Conservation (phyloP, 768 basidiomycete genomes). For the Mycena rebaudengoi region DNA sequence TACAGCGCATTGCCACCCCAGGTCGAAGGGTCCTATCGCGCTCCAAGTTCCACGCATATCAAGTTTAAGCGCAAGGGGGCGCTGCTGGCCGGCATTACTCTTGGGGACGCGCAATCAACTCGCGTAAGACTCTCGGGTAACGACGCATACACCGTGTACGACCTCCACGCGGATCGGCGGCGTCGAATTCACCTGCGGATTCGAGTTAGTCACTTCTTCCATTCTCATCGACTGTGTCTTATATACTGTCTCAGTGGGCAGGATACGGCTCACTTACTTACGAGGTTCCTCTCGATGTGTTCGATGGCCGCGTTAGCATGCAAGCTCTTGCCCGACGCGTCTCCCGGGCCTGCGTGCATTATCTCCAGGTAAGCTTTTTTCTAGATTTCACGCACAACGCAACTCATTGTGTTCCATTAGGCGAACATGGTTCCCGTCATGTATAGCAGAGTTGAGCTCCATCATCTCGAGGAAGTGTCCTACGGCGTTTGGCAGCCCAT, state of each 20-base stretch:
- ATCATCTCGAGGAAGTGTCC: constrained; percentile 74
- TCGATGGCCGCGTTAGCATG: constrained; percentile 70
- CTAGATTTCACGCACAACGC: background rate
- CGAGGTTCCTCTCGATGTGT: constrained; percentile 75
- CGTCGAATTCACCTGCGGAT: constrained; percentile 69
- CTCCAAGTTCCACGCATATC: constrained; percentile 59
- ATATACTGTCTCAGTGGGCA: constrained; percentile 59
- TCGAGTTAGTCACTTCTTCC: constrained; percentile 53
- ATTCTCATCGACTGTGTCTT: background rate
- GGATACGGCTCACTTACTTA: constrained; percentile 77
- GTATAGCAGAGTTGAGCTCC: constrained; percentile 74
- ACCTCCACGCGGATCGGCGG: constrained; percentile 69
- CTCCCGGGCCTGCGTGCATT: constrained; percentile 76
- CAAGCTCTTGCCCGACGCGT: constrained; percentile 74
- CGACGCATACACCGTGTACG: constrained; percentile 69
- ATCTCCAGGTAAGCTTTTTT: constrained; percentile 64
- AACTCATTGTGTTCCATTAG: constrained; percentile 43
- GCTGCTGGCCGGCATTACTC: constrained; percentile 68
- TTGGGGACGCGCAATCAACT: constrained; percentile 71
- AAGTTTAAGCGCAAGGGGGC: constrained; percentile 82
- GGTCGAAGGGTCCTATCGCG: constrained; percentile 53
- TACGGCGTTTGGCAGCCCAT: constrained; percentile 81
- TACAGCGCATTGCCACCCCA: constrained; percentile 46
- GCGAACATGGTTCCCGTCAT: constrained; percentile 74
- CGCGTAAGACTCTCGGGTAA: constrained; percentile 67